These are phyloP conservation scores for Peziza echinospora DNA, from an alignment of 495 filamentous ascomycete genomes.

Conservation along the genomic window DNA sequence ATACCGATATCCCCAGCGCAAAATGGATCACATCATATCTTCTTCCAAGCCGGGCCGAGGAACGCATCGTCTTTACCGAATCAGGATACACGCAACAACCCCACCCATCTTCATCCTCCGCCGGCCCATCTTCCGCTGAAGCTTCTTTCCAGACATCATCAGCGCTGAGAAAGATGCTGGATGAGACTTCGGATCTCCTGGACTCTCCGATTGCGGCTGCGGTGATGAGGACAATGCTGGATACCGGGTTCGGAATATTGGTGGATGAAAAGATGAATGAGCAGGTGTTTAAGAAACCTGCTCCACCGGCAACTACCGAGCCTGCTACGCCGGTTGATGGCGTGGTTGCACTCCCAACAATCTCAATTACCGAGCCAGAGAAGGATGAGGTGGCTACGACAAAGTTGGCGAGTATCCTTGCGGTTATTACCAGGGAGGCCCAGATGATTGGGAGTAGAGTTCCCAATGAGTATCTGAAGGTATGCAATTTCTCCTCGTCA, in stretches of 20 bases:
- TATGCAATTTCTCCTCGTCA: constrained; percentile 10
- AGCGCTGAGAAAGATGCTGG: constrained; percentile 62
- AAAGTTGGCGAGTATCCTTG: constrained; percentile 77
- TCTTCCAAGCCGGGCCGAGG: constrained; percentile 54
- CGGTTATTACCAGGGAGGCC: constrained; percentile 68
- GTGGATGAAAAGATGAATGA: constrained; percentile 54
- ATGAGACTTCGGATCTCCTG: constrained; percentile 87
- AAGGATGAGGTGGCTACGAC: constrained; percentile 25
- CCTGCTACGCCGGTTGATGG: constrained; percentile 23
- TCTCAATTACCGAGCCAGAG: constrained; percentile 2
- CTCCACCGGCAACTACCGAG: constrained; percentile 22
- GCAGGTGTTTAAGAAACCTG: constrained; percentile 49
- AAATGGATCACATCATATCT: constrained; percentile 29
- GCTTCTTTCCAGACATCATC: constrained; percentile 21
- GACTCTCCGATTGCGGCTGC: constrained; percentile 76
- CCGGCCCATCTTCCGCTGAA: constrained; percentile 27
- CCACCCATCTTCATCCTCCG: too few species aligned
- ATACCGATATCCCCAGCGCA: constrained; percentile 25
- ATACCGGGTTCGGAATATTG: constrained; percentile 63
- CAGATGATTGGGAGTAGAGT: constrained; percentile 72
- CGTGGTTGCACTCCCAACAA: constrained; percentile 15
- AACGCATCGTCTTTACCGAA: constrained; percentile 61
- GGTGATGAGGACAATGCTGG: constrained; percentile 66
- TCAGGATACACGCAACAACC: constrained; percentile 37
- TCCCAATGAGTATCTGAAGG: constrained; percentile 69